Conservation (phyloP, 352 stramenopile genomes). For the Ochromonadaceae sp. region DNA sequence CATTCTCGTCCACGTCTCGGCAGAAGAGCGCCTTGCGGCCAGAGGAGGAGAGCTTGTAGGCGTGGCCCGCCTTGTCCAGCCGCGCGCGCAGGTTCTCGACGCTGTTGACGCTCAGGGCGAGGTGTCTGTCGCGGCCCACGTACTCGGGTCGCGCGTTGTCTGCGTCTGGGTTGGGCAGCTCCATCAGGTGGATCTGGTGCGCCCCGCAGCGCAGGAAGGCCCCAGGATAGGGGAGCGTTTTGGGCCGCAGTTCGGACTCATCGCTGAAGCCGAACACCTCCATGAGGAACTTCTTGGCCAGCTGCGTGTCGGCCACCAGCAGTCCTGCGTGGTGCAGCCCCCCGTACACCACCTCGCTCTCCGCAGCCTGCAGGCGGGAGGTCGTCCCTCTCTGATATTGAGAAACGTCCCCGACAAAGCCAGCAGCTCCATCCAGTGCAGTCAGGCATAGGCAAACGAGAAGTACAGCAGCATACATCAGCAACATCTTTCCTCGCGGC, state of each 20-base stretch:
- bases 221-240: slow-evolving; percentile 31
- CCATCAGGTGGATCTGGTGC: slow-evolving; percentile 34
- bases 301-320: background rate
- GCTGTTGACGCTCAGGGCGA: slow-evolving; percentile 29
- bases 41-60: slow-evolving; percentile 32
- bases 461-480: no score
- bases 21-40: slow-evolving; percentile 30
- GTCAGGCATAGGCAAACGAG: no score
- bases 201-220: slow-evolving; percentile 28
- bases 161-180: slow-evolving; percentile 32
- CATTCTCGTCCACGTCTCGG: slow-evolving; percentile 30
- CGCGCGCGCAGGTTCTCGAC: slow-evolving; percentile 21
- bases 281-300: slow-evolving; percentile 28
- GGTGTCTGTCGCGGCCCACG: slow-evolving; percentile 29
- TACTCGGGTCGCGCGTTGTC: slow-evolving; percentile 28
- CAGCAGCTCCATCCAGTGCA: no score
- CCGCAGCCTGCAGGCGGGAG: no score
- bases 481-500: no score
- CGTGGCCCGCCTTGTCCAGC: slow-evolving; percentile 21
- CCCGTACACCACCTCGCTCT: background rate
- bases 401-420: no score
- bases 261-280: slow-evolving; percentile 33
- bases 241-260: slow-evolving; percentile 26
- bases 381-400: no score
- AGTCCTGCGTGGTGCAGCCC: background rate